Percentiles rank a stretch among this genome's conserved stretches.
These are phyloP conservation scores for Colletotrichum agaves DNA, from an alignment of 2,329 filamentous ascomycete species.

Conservation along the genomic window DNA sequence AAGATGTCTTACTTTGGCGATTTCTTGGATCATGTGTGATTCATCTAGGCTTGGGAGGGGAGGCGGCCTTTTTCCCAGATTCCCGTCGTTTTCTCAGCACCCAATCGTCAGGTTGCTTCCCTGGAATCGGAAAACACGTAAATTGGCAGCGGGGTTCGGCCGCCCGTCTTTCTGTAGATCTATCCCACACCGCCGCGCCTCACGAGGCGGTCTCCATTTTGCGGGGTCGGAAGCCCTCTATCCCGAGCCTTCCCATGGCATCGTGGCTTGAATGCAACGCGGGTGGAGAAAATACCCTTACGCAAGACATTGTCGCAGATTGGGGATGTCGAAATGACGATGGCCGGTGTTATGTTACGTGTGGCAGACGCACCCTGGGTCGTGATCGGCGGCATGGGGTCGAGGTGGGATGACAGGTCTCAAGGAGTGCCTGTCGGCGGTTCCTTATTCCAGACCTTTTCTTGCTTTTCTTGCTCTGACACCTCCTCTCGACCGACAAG, in stretches of 20 bases:
- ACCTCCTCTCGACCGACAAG: too few species aligned
- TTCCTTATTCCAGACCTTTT: not conserved
- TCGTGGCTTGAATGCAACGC: too few species aligned
- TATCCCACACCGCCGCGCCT: not conserved
- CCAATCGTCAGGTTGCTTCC: not conserved
- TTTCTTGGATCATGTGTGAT: not conserved
- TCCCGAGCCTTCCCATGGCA: too few species aligned
- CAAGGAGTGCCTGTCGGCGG: not conserved
- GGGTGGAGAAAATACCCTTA: too few species aligned
- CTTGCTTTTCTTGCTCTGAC: not conserved
- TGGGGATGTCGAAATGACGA: constrained; percentile 12
- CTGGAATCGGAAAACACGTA: too few species aligned
- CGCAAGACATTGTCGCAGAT: not conserved
- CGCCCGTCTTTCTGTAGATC: constrained; percentile 4
- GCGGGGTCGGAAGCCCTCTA: not conserved
- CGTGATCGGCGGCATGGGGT: constrained; percentile 13
- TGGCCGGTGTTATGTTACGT: constrained; percentile 3
- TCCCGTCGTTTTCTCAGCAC: not conserved
- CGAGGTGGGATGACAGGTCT: not conserved
- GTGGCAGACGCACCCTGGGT: constrained; percentile 4
- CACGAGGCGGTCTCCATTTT: constrained; percentile 4
- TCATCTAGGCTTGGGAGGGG: too few species aligned
- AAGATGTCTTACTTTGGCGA: constrained; percentile 7
- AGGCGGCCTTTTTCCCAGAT: not conserved
- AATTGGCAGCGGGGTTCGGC: not conserved